Evolutionary conservation across 225 moss, liverwort and hornwort genomes (phyloP).

Genomic region (Physcomitrellopsis africana): DNA sequence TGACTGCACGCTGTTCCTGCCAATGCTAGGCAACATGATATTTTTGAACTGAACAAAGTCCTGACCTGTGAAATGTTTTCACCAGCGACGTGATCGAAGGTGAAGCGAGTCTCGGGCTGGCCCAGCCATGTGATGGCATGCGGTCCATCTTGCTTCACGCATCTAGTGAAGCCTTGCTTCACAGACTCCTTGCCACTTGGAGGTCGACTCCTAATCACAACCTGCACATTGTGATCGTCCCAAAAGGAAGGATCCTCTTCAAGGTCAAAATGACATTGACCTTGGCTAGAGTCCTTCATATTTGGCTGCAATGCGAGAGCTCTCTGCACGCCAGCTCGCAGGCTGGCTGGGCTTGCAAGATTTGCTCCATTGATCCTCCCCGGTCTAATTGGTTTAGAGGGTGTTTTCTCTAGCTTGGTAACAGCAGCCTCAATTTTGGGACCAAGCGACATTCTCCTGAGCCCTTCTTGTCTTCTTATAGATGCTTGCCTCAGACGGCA

Average conservation of each 20-base stretch:
- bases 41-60: not conserved
- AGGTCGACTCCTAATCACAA: conserved; percentile 81
- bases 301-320: conserved; percentile 39
- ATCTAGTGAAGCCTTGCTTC: conserved; percentile 57
- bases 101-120: conserved; percentile 82
- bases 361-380: conserved; percentile 35
- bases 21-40: not conserved
- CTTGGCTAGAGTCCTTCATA: conserved; percentile 27
- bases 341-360: conserved; percentile 47
- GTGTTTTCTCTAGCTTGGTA: conserved; percentile 52
- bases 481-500: conserved; percentile 20
- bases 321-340: conserved; percentile 46
- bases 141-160: conserved; percentile 81
- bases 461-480: conserved; percentile 37
- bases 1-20: not conserved
- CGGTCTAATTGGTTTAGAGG: conserved; percentile 34
- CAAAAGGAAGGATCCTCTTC: conserved; percentile 74
- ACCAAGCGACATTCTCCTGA: conserved; percentile 53
- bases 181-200: conserved; percentile 58
- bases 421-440: conserved; percentile 66
- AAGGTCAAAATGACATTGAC: conserved; percentile 58
- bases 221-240: conserved; percentile 92
- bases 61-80: conserved; percentile 87
- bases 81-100: conserved; percentile 92
- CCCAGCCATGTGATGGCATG: conserved; percentile 85